Evolutionary conservation across 306 rosid genomes (phyloP), one percentile per base, ranked within the genome.

Genomic region (Cicer bijugum): DNA sequence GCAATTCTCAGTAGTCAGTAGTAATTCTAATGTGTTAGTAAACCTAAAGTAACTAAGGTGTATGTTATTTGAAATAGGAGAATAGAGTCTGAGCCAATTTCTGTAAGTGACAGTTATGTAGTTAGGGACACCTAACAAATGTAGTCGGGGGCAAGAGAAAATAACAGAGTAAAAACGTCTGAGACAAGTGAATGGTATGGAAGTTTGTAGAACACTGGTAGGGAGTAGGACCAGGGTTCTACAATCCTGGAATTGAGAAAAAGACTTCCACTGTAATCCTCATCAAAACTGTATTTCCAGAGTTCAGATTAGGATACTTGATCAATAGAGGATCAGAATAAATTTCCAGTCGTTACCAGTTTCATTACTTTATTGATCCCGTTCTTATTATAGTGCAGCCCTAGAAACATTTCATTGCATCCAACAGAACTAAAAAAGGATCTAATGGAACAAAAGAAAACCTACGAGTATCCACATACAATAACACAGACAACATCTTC

Each of bases 391-490:
- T 19, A 66, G 17, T 56, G 46, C 35, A 71, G 66, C 28, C 20
- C 15, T 28, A 74, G 67, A 35, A 67, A 57, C 61, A 42, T 16
- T 57, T 57, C 42, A 70, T 39, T n/a, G 40, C 40, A 71, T 63
- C 46, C 43, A 51, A 64, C 16, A 53, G 12, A 71, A 78, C 72
- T 43, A 33, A 62, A 47, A 57, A 33, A 72, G 19, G 33, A 72
- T 64, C 60, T 43, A 63, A 28, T 37, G 55, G 52, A 42, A 71
- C 42, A 52, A 62, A 79, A 45, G 50, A 43, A 37, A 65, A 33
- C 73, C 68, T 64, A 37, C 12, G 4, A 62, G 56, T 19, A 66
- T 38, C 17, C 42, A 23, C 40, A 57, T 57, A 28, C 17, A 57
- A 59, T 35, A 51, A 63, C 56, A 58, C 72, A 50, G 57, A 61